Percentiles rank a stretch among this genome's conserved stretches.
These are phyloP conservation scores for Candida tallmaniae DNA, from an alignment of 805 yeast genomes.

Conservation along the genomic window DNA sequence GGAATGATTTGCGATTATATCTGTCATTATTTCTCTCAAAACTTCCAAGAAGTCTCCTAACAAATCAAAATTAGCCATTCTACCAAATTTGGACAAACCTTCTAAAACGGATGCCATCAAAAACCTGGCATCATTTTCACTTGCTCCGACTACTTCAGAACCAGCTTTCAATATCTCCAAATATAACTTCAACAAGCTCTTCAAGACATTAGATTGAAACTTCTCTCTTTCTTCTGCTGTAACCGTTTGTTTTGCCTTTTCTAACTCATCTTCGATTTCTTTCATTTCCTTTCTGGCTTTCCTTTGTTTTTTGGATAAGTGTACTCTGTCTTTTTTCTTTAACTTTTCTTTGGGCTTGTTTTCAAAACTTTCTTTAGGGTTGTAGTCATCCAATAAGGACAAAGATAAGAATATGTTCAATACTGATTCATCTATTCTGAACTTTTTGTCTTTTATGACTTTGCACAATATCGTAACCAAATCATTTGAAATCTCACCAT, in stretches of 20 bases:
- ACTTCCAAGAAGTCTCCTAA: slow-evolving; percentile 92
- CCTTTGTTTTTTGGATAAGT: slow-evolving; percentile 83
- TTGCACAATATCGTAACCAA: slow-evolving; percentile 63
- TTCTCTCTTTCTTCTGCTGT: slow-evolving; percentile 84
- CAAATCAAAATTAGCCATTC: slow-evolving; percentile 86
- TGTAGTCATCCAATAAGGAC: slow-evolving; percentile 63
- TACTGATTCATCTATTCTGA: slow-evolving; percentile 78
- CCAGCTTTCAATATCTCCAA: slow-evolving; percentile 64
- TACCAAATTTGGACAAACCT: slow-evolving; percentile 87
- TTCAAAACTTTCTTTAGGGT: slow-evolving; percentile 52
- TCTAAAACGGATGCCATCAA: slow-evolving; percentile 86
- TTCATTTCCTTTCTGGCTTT: slow-evolving; percentile 84
- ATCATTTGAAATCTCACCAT: slow-evolving; percentile 78
- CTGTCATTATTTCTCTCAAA: slow-evolving; percentile 71
- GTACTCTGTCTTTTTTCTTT: slow-evolving; percentile 84
- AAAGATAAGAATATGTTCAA: slow-evolving; percentile 68
- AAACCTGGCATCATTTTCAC: slow-evolving; percentile 44
- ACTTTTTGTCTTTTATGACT: slow-evolving; percentile 68
- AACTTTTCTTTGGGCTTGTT: slow-evolving; percentile 43
- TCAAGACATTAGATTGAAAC: slow-evolving; percentile 79
- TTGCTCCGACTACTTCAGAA: slow-evolving; percentile 18
- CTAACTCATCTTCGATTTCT: slow-evolving; percentile 84
- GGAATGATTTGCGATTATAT: slow-evolving; percentile 42
- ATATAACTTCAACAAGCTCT: slow-evolving; percentile 66
- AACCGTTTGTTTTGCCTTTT: slow-evolving; percentile 80